These are phyloP conservation scores for Kluyveromyces wickerhamii DNA, from an alignment of 805 yeast species.

Conservation along the genomic window DNA sequence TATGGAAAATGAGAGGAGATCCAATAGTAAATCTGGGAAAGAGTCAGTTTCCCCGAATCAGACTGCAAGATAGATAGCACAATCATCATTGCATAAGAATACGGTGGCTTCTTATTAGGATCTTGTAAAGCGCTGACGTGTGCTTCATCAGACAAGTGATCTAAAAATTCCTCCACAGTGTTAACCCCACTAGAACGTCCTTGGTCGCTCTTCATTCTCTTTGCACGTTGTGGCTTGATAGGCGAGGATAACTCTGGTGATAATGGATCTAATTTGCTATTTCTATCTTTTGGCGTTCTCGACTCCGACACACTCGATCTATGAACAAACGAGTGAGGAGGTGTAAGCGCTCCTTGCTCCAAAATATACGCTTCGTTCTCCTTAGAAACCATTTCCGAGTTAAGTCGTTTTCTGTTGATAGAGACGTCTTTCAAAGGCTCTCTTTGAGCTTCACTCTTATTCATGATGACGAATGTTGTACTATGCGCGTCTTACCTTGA, in stretches of 20 bases:
- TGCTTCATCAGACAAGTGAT: slow-evolving; percentile 14
- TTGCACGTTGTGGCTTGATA: slow-evolving; percentile 21
- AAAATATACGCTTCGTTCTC: not conserved
- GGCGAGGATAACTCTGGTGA: slow-evolving; percentile 30
- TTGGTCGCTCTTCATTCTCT: slow-evolving; percentile 24
- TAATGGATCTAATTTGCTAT: slow-evolving; percentile 14
- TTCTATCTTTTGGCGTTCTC: slow-evolving; percentile 7
- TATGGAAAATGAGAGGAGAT: slow-evolving; percentile 77
- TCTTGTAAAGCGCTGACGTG: slow-evolving; percentile 10
- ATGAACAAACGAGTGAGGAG: slow-evolving; percentile 25
- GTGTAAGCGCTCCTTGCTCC: slow-evolving; percentile 10
- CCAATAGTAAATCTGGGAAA: slow-evolving; percentile 87
- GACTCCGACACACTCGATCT: slow-evolving; percentile 5
- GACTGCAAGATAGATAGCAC: slow-evolving; percentile 88
- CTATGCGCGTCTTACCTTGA: too few species aligned
- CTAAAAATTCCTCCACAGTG: slow-evolving; percentile 24
- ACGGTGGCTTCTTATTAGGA: slow-evolving; percentile 64
- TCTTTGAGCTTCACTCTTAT: not conserved
- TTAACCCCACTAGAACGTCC: slow-evolving; percentile 25
- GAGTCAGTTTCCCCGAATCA: slow-evolving; percentile 59
- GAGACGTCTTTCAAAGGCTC: slow-evolving; percentile 6
- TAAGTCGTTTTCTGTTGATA: slow-evolving; percentile 2
- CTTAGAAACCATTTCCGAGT: slow-evolving; percentile 2
- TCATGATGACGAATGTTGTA: not conserved
- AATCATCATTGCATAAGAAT: slow-evolving; percentile 86